phyloP scores from a whole-genome alignment of 495 filamentous ascomycete species.

The Podospora bellae-mahoneyi region DNA sequence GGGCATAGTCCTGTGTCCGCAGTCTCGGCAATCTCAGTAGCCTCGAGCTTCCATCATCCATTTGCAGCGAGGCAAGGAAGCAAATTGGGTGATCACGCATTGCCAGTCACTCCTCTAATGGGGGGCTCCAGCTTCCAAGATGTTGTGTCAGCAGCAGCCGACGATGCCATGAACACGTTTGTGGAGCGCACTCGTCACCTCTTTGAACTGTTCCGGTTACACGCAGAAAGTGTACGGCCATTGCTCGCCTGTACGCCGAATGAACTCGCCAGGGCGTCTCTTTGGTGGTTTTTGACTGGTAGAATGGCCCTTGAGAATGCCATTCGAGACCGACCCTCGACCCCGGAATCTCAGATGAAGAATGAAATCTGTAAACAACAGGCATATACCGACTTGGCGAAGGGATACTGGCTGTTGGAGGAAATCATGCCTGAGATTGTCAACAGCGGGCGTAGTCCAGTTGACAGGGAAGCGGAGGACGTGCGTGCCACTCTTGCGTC shows the following conservation, averaged over 20 bases:
- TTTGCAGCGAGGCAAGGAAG: conserved; percentile 27
- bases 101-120: conserved; percentile 20
- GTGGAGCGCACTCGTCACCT: conserved; percentile 62
- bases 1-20: conserved; percentile 32
- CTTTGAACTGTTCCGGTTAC: conserved; percentile 62
- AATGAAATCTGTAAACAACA: conserved; percentile 55
- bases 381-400: conserved; percentile 75
- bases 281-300: conserved; percentile 88
- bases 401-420: conserved; percentile 75
- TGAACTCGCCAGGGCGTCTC: conserved; percentile 64
- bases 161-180: conserved; percentile 67
- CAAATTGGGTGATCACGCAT: conserved; percentile 26
- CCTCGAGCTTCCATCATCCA: conserved; percentile 29
- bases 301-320: conserved; percentile 66
- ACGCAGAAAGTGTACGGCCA: conserved; percentile 67
- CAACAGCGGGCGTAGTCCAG: conserved; percentile 32
- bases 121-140: conserved; percentile 32
- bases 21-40: conserved; percentile 28
- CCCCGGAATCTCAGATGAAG: conserved; percentile 37
- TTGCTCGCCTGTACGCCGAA: conserved; percentile 54
- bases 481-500: conserved; percentile 55
- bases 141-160: conserved; percentile 44
- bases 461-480: conserved; percentile 43
- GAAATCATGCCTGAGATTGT: conserved; percentile 57
- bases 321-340: conserved; percentile 58